Base-by-base conservation (phyloP, 805 yeast species). In the Yarrowia porcina region DNA sequence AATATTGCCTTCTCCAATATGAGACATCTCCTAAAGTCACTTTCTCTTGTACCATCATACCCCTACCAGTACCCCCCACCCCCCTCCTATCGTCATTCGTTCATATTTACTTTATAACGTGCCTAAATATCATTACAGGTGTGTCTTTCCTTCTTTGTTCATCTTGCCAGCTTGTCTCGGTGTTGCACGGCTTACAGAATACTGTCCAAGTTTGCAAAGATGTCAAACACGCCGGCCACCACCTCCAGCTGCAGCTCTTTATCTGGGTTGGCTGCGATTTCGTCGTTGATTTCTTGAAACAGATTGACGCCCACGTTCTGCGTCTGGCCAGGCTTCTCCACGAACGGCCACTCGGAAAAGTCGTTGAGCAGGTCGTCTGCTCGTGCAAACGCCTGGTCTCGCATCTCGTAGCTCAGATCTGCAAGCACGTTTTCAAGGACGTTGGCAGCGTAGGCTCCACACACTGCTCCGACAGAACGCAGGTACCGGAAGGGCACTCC, bases 361-460 rank as follows among this genome's bases (percentile, higher is more conserved):
- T 90, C 93, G 60, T 80, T 81, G 66, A 93, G 79, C 49, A 94
- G 75, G 72, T 93, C 98, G 71, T 94, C 98, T n/a, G 97, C 97
- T 71, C 97, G 83, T 4, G 89, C 84, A 74, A 92, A 88, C 0
- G 97, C 97, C 69, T 87, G 85, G 74, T 94, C 99, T 69, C 98
- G 84, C 67, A 85, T 88, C 68, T 90, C 97, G 73, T 90, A 91
- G 68, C 86, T 87, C 66, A 92, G 79, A 28, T 86, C 80, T 13
- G 71, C 64, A 64, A 92, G 79, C 3, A 90, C 93, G 72, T 93
- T 94, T 70, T 94, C 99, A 68, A 94, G 82, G 12, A 94, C 99
- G 73, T 91, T 94, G 44, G 97, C 99, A 28, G 98, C 97, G 72
- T 90, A 90, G 18, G 97, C 84, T 17, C 96, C 96, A 69, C 92